phyloP scores from a whole-genome alignment of 2,329 filamentous ascomycete genomes.

The Ceratocystis smalleyi region DNA sequence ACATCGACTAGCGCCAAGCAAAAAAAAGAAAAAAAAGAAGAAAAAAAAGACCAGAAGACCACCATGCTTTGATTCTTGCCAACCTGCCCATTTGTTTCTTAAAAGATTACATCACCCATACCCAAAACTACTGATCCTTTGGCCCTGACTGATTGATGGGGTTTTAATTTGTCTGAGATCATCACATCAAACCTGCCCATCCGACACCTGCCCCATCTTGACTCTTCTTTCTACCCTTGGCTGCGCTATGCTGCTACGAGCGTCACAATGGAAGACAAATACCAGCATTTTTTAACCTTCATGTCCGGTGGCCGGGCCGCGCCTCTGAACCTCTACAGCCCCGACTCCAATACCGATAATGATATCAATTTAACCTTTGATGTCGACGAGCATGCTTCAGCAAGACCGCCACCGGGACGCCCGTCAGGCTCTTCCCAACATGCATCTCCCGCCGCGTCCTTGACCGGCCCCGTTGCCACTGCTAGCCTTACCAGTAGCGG shows the following conservation, averaged over 20 bases:
- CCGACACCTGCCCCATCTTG: not conserved
- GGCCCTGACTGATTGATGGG: not conserved
- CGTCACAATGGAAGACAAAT: slow-evolving; percentile 38
- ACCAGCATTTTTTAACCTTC: slow-evolving; percentile 39
- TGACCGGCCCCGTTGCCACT: not conserved
- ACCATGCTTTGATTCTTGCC: slow-evolving; percentile 4
- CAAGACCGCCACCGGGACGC: not conserved
- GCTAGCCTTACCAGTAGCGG: slow-evolving; percentile 22
- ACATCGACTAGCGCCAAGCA: not conserved
- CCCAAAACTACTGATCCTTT: not conserved
- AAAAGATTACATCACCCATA: not conserved
- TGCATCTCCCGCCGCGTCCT: not conserved
- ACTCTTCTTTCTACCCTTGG: not conserved
- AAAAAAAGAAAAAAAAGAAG: too few species aligned
- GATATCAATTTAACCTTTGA: not conserved
- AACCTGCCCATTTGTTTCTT: not conserved
- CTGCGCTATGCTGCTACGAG: not conserved
- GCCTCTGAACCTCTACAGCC: not conserved
- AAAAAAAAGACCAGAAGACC: not conserved
- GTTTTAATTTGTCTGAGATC: not conserved
- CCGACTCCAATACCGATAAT: not conserved
- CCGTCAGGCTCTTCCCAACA: not conserved
- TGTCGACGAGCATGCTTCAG: not conserved
- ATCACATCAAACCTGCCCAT: not conserved
- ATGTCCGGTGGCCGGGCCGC: slow-evolving; percentile 29